Evolutionary conservation across 257 asterid genomes (phyloP).

Genomic region (Solanum sitiens): DNA sequence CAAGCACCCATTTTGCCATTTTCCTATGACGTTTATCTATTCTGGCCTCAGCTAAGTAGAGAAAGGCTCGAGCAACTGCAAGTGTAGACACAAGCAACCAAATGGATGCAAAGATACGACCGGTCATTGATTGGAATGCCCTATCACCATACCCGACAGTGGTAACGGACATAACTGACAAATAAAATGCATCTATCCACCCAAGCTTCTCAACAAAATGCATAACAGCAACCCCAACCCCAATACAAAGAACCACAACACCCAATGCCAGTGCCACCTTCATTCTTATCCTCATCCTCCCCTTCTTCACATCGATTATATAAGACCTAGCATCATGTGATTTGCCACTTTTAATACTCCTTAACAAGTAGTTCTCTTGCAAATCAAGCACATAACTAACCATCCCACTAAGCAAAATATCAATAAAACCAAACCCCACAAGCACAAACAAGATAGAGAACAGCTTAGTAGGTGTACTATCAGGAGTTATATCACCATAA

Average conservation of each 20-base stretch:
- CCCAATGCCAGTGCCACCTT: constrained; percentile 85
- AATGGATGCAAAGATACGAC: constrained; percentile 81
- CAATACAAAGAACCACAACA: constrained; percentile 81
- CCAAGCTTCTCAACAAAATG: constrained; percentile 68
- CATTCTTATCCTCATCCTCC: constrained; percentile 94
- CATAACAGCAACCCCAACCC: constrained; percentile 69
- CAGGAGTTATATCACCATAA: constrained; percentile 91
- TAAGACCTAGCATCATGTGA: constrained; percentile 53
- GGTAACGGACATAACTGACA: constrained; percentile 94
- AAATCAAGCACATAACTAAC: constrained; percentile 85
- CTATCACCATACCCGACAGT: constrained; percentile 96
- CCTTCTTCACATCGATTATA: constrained; percentile 85
- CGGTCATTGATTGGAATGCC: constrained; percentile 64
- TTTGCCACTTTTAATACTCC: constrained; percentile 42
- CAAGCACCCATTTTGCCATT: constrained; percentile 94
- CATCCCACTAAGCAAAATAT: constrained; percentile 81
- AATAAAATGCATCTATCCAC: constrained; percentile 74
- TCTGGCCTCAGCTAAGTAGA: constrained; percentile 92
- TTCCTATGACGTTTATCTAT: constrained; percentile 77
- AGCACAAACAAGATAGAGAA: constrained; percentile 81
- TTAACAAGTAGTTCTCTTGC: constrained; percentile 79
- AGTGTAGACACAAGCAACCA: constrained; percentile 96
- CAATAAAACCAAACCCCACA: constrained; percentile 89
- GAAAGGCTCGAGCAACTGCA: constrained; percentile 97
- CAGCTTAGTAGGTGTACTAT: constrained; percentile 50